Evolutionary conservation across 116 monocot genomes (phyloP), one percentile per base, ranked within the genome.

Genomic region (Phalaenopsis hybrid): DNA sequence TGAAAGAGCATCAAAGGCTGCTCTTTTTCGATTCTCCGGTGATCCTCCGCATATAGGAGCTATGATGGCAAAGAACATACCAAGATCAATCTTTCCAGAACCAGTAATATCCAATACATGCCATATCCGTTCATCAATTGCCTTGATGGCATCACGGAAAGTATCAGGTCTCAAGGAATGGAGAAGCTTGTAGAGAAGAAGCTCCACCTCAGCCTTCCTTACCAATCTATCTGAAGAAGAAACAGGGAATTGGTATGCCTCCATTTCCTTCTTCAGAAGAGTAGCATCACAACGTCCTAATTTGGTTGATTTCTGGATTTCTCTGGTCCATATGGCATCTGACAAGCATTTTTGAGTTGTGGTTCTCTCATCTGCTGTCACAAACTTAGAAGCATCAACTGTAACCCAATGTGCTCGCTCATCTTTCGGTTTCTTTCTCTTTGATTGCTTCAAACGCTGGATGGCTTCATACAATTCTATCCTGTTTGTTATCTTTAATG

Each of bases 11-110:
- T 87, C 79, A 15, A 81, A 87, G 18, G 83, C 86, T 12, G 78
- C 81, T 16, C 80, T 57, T 68, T 83, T 83, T 43, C 86, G 83
- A 25, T 81, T 81, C 49, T 87, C 86, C 12, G 73, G 57, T 8
- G 77, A 57, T 37, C 86, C 86, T 49, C 76, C 57, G 28, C 86
- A 86, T 58, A 86, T 83, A 8, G 83, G 83, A 11, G 83, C 81
- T 41, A 87, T 18, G 25, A 87, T 73, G 48, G 87, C 83, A 20
- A 87, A 81, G 81, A 83, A 81, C 87, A 87, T 87, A 8, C 78
- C 23, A 16, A 78, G 82, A 67, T 87, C 83, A 6, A 87, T 59
- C 34, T 74, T 81, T 8, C 81, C 86, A 0, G 83, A 87, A 0
- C 86, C 67, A 0, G 77, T 78, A 37, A 51, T 46, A 57, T 83